phyloP scores from a whole-genome alignment of 805 yeast species.

The Barnettozyma salicaria region DNA sequence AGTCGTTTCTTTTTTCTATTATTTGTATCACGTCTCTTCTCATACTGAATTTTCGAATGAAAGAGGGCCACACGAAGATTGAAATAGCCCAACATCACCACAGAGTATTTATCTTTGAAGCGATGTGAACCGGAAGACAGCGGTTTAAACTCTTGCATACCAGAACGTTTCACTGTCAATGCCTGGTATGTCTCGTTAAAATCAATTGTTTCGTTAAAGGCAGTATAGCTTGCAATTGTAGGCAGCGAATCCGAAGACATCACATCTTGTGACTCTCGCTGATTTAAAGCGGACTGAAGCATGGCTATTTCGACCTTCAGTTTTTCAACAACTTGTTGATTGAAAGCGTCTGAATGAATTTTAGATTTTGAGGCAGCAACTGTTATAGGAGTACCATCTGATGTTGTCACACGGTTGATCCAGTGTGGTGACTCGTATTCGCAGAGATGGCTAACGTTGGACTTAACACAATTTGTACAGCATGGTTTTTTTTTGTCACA shows the following conservation, averaged over 20 bases:
- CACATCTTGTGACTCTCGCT: background rate
- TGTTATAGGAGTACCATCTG: slow-evolving; percentile 12
- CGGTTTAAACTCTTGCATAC: slow-evolving; percentile 26
- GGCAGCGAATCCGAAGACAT: too few relatives aligned
- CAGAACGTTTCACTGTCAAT: slow-evolving; percentile 22
- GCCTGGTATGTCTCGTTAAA: slow-evolving; percentile 19
- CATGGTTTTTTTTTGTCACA: slow-evolving; percentile 38
- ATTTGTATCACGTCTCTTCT: slow-evolving; percentile 6
- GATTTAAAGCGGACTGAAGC: background rate
- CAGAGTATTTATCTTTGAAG: slow-evolving; percentile 20
- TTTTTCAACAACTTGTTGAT: background rate
- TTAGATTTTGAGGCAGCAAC: slow-evolving; percentile 1
- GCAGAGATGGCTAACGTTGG: slow-evolving; percentile 26
- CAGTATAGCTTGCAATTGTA: too few relatives aligned
- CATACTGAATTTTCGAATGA: slow-evolving; percentile 11
- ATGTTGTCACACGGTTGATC: slow-evolving; percentile 17
- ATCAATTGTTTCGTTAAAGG: slow-evolving; percentile 15
- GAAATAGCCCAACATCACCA: slow-evolving; percentile 21
- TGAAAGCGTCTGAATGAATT: too few relatives aligned
- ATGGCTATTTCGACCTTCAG: slow-evolving; percentile 6
- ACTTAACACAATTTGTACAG: slow-evolving; percentile 30
- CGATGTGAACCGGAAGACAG: slow-evolving; percentile 16
- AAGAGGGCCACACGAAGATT: slow-evolving; percentile 17
- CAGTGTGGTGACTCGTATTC: slow-evolving; percentile 26
- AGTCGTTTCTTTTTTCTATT: slow-evolving; percentile 18